phyloP scores from a whole-genome alignment of 1,284 basidiomycete species.

The Xerocomus cyaneibrunnescens region DNA sequence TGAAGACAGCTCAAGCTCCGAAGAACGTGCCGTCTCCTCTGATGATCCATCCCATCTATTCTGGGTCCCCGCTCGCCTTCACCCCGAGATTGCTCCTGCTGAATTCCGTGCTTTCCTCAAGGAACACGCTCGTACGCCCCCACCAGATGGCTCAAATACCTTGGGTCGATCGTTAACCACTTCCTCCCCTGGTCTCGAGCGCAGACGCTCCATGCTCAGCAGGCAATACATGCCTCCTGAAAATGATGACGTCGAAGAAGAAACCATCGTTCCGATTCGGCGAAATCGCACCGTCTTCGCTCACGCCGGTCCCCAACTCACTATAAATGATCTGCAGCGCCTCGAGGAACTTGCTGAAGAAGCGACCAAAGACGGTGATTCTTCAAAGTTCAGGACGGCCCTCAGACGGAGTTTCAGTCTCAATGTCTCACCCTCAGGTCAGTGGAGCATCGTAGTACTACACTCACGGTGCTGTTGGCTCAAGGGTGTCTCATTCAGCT shows the following conservation, averaged over 20 bases:
- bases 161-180: constrained; percentile 41
- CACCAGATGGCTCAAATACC: constrained; percentile 45
- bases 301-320: constrained; percentile 71
- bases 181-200: constrained; percentile 54
- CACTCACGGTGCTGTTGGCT: constrained; percentile 19
- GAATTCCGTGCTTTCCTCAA: constrained; percentile 96
- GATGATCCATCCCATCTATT: constrained; percentile 87
- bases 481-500: constrained; percentile 40
- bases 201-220: constrained; percentile 89
- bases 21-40: constrained; percentile 34
- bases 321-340: constrained; percentile 89
- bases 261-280: constrained; percentile 65
- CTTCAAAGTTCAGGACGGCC: constrained; percentile 77
- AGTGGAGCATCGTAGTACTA: constrained; percentile 38
- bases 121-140: constrained; percentile 75
- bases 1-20: constrained; percentile 43
- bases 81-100: constrained; percentile 95
- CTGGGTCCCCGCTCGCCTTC: constrained; percentile 96
- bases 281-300: constrained; percentile 66
- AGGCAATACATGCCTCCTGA: constrained; percentile 79
- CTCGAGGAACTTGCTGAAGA: constrained; percentile 92
- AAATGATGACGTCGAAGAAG: constrained; percentile 72
- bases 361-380: constrained; percentile 80
- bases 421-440: constrained; percentile 82
- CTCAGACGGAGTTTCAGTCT: constrained; percentile 87